Evolutionary conservation across 2,329 filamentous ascomycete species (phyloP), one percentile per base, ranked within the genome.

Genomic region (Pseudogymnoascus sp.): DNA sequence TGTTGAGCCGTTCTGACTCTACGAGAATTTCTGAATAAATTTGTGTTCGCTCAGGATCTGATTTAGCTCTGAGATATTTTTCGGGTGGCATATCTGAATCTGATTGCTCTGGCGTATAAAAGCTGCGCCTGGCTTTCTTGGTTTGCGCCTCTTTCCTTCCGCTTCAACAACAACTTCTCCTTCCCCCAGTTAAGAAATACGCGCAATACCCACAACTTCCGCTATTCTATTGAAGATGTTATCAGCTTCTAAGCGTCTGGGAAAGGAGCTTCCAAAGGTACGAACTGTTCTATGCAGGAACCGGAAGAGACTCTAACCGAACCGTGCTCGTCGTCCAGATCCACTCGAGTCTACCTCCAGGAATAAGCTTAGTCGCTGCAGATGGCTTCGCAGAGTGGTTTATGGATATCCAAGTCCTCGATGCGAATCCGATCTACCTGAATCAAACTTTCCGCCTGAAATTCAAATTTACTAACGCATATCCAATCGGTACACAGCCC

Each of bases 311-410:
- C 23, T 36, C 61, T 60, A 21, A 36, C 25, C 28, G 43, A 28
- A 21, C 36, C 31, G 16, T 63, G 16, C 39, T 37, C 41, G 14
- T 21, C 41, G 25, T 41, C 19, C 62, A 75, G 73, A 71, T 75
- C 41, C 71, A 74, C 63, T 68, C 68, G 37, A 68, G 62, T 54
- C 65, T 75, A 3, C 86, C 87, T 43, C 85, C 85, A 16, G 86
- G 86, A 62, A 96, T 99, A 75, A 81, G 84, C 60, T 85, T 98
- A 60, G 86, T 96, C 65, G 85, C 87, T 60, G 87, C 91, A 64
- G 90, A 96, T 57, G 88, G 92, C 75, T 87, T 96, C 62, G 84
- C 91, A 72, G 89, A 95, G 79, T 99, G 95, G 96, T 81, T 88
- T 61, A 87, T 98, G 78, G 96, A 99, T 74, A 96, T 99, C 63